These are phyloP conservation scores for Melampsora larici-populina DNA, from an alignment of 1,284 basidiomycete genomes.

Conservation along the genomic window DNA sequence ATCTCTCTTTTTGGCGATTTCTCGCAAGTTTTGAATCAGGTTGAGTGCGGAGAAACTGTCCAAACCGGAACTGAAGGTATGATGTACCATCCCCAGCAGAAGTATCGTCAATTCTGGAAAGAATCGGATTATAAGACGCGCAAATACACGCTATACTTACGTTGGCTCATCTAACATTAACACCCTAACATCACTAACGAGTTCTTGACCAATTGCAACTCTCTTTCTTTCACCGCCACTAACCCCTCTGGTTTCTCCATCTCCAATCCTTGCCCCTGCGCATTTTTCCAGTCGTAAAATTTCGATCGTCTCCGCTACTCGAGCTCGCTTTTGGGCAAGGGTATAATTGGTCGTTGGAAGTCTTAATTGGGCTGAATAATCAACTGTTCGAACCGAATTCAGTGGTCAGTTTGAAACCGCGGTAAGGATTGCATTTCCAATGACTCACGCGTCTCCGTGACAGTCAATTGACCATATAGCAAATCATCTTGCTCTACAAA, in stretches of 20 bases:
- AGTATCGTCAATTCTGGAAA: background rate
- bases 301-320: background rate
- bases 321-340: background rate
- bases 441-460: constrained; percentile 21
- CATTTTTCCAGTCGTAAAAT: background rate
- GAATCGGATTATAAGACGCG: no score
- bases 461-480: constrained; percentile 33
- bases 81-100: background rate
- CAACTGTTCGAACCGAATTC: background rate
- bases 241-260: constrained; percentile 46
- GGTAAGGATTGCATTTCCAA: background rate
- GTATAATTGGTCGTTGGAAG: background rate
- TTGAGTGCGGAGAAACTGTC: constrained; percentile 47
- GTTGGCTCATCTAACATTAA: constrained; percentile 49
- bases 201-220: constrained; percentile 47
- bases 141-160: constrained; percentile 22
- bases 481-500: constrained; percentile 44
- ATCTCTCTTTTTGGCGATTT: constrained; percentile 19
- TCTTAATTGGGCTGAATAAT: background rate
- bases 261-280: background rate
- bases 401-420: background rate
- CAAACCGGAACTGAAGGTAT: constrained; percentile 19
- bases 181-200: constrained; percentile 47
- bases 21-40: constrained; percentile 46
- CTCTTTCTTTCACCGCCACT: constrained; percentile 51